A percentile compares a stretch with the other conserved stretches of the same genome.
These are phyloP conservation scores for Trichoderma harzianum DNA, from an alignment of 2,329 filamentous ascomycete genomes.

Conservation along the genomic window DNA sequence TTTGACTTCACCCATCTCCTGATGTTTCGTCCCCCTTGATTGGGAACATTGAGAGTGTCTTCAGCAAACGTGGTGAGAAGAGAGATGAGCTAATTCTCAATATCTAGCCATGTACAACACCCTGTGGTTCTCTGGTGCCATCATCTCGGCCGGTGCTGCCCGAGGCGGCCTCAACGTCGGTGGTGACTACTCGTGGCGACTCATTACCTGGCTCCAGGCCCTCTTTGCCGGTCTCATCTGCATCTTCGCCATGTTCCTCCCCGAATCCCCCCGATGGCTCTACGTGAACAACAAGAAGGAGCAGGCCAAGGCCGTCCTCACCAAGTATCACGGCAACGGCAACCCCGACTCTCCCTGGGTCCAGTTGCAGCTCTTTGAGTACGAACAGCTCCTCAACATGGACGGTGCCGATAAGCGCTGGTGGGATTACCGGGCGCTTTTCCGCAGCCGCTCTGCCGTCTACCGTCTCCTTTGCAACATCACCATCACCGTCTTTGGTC, in stretches of 20 bases:
- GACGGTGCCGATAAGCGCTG: slow-evolving; percentile 45
- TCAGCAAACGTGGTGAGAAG: background rate
- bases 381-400: slow-evolving; percentile 40
- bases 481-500: slow-evolving; percentile 40
- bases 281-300: slow-evolving; percentile 40
- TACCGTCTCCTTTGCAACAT: slow-evolving; percentile 36
- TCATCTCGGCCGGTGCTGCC: slow-evolving; percentile 48
- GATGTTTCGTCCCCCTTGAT: background rate
- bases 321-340: slow-evolving; percentile 42
- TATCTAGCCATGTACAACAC: slow-evolving; percentile 38
- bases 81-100: background rate
- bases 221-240: slow-evolving; percentile 40
- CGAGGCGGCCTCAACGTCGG: slow-evolving; percentile 41
- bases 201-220: slow-evolving; percentile 44
- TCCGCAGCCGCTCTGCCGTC: slow-evolving; percentile 38
- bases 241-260: slow-evolving; percentile 36
- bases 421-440: slow-evolving; percentile 47
- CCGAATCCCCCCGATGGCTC: slow-evolving; percentile 43
- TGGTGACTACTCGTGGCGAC: slow-evolving; percentile 26
- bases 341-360: slow-evolving; percentile 45
- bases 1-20: background rate
- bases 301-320: slow-evolving; percentile 34
- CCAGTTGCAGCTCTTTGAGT: slow-evolving; percentile 43
- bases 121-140: slow-evolving; percentile 46
- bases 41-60: background rate